Base-by-base conservation (phyloP, 148 eudicot genomes). In the Rhododendron ferrugineum region DNA sequence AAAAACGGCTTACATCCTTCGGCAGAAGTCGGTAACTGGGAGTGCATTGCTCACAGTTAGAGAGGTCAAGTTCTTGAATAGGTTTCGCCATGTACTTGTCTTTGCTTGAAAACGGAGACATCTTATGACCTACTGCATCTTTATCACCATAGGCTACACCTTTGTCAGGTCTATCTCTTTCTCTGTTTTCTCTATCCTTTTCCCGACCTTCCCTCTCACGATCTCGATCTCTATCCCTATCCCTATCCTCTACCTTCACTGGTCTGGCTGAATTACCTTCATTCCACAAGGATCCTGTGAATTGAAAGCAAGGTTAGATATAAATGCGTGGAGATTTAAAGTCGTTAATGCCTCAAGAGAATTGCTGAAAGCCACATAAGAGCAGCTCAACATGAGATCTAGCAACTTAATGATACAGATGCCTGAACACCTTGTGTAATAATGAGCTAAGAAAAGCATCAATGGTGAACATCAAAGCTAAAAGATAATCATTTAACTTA, bases 1-100 rank as follows among this genome's bases (percentile, higher is more conserved):
- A 26, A 82, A 20, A 81, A 78, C 81, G 28, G 49, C 92, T 72
- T 93, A 97, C 99, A 93, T 97, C 93, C 85, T 89, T 88, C 4
- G 99, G 99, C 77, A 95, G 89, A 85, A 92, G 98, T 52, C 98
- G 96, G 85, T 97, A 97, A 91, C 99, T 97, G 26, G 99, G 98
- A 50, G 98, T 91, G 95, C 99, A 97, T 86, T 92, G 89, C 88
- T 93, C 89, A 83, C 89, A 91, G 84, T 90, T 88, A 52, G 92
- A 91, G 62, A 88, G 90, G 85, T 89, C 93, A 84, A 89, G 91
- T 87, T 97, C 99, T 87, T 97, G 98, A 83, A 93, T 92, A 37
- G 94, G 90, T 87, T 93, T 93, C 11, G 82, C 88, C 42, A 86
- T 0, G 87, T 82, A 91, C 85, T 93, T 93, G 32, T 93, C 93